Evolutionary conservation across 2,329 filamentous ascomycete species (phyloP).

Genomic region (Chrysoporthe deuterocubensis): DNA sequence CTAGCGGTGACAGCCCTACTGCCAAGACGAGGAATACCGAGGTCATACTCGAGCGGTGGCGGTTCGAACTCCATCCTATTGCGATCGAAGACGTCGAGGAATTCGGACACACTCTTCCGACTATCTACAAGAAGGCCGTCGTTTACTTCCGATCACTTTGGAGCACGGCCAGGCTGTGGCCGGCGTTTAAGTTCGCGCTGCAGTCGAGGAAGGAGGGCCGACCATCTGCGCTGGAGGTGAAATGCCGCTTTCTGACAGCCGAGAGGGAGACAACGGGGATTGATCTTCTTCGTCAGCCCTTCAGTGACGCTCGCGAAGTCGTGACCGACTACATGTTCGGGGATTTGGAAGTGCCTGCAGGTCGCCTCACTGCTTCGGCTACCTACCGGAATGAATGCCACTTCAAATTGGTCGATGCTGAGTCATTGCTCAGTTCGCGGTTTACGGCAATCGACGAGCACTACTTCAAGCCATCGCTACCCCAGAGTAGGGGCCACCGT

Average conservation of each 20-base stretch:
- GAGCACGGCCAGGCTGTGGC: slow-evolving; percentile 78
- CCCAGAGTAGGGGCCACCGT: slow-evolving; percentile 52
- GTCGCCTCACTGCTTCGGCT: slow-evolving; percentile 79
- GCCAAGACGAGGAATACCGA: slow-evolving; percentile 61
- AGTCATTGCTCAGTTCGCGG: slow-evolving; percentile 86
- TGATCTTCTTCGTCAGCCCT: slow-evolving; percentile 73
- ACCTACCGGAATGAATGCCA: slow-evolving; percentile 87
- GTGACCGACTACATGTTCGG: slow-evolving; percentile 81
- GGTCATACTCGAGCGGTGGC: slow-evolving; percentile 90
- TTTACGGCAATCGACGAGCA: slow-evolving; percentile 92
- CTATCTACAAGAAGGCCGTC: slow-evolving; percentile 96
- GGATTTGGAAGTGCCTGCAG: slow-evolving; percentile 83
- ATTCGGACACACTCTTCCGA: slow-evolving; percentile 72
- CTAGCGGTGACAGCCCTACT: slow-evolving; percentile 51
- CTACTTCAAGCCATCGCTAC: slow-evolving; percentile 80
- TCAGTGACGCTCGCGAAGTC: slow-evolving; percentile 68
- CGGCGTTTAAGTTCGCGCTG: slow-evolving; percentile 81
- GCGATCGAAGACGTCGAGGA: slow-evolving; percentile 54
- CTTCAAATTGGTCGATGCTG: slow-evolving; percentile 89
- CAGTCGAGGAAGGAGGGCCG: slow-evolving; percentile 74
- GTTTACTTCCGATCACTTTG: slow-evolving; percentile 91
- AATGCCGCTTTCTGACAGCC: slow-evolving; percentile 76
- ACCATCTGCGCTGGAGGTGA: slow-evolving; percentile 70
- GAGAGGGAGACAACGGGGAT: slow-evolving; percentile 56
- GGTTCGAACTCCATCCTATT: slow-evolving; percentile 74